phyloP scores from a whole-genome alignment of 2,329 filamentous ascomycete genomes.

The Alternaria postmessia region DNA sequence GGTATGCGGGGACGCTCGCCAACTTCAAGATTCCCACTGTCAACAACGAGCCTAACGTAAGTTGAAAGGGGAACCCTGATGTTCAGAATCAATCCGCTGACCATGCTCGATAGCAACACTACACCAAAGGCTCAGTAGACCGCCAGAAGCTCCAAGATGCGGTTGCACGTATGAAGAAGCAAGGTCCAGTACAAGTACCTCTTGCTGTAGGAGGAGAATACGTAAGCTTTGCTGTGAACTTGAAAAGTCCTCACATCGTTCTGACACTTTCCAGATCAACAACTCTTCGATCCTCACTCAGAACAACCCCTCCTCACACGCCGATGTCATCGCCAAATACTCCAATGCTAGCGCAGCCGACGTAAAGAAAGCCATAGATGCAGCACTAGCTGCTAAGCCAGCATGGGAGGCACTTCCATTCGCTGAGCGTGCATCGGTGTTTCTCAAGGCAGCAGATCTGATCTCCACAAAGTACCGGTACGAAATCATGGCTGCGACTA shows the following conservation, averaged over 20 bases:
- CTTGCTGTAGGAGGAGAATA: slow-evolving; percentile 84
- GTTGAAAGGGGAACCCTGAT: slow-evolving; percentile 40
- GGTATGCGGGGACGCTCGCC: slow-evolving; percentile 69
- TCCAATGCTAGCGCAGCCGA: slow-evolving; percentile 80
- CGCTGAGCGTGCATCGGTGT: slow-evolving; percentile 88
- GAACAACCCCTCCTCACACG: slow-evolving; percentile 83
- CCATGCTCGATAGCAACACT: slow-evolving; percentile 76
- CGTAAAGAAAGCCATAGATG: slow-evolving; percentile 80
- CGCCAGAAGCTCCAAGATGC: slow-evolving; percentile 78
- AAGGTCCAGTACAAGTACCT: slow-evolving; percentile 78
- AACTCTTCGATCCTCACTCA: slow-evolving; percentile 73
- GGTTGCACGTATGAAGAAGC: slow-evolving; percentile 72
- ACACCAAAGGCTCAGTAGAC: slow-evolving; percentile 82
- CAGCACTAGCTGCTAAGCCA: slow-evolving; percentile 84
- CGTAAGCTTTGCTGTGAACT: slow-evolving; percentile 56
- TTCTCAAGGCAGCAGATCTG: slow-evolving; percentile 94
- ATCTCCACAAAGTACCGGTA: slow-evolving; percentile 93
- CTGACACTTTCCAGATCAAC: slow-evolving; percentile 63
- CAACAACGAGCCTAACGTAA: slow-evolving; percentile 93
- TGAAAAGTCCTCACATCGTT: slow-evolving; percentile 9
- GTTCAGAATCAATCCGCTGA: slow-evolving; percentile 7
- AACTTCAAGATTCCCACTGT: slow-evolving; percentile 88
- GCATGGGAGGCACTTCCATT: slow-evolving; percentile 89
- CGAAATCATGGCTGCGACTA: slow-evolving; percentile 94
- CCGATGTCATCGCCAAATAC: slow-evolving; percentile 79